phyloP scores from a whole-genome alignment of 2,329 filamentous ascomycete genomes.

The Penicillium sp. region DNA sequence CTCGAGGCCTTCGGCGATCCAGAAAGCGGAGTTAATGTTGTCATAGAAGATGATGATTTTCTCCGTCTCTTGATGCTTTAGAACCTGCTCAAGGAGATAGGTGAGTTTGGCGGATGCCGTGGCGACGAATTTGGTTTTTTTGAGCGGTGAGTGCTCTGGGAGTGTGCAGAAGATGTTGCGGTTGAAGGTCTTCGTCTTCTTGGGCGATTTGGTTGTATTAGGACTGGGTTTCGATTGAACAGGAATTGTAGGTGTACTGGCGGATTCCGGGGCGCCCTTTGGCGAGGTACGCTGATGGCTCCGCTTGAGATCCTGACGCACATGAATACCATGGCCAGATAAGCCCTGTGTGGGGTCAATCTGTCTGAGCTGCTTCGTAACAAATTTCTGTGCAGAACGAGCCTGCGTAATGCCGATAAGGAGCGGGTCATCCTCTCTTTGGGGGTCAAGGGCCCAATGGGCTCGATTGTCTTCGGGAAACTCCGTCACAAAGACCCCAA shows the following conservation, averaged over 20 bases:
- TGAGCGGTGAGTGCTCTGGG: conserved; percentile 52
- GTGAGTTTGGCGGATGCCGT: conserved; percentile 85
- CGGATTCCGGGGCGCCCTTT: conserved; percentile 20
- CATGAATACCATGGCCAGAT: conserved; percentile 42
- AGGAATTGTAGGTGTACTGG: conserved; percentile 13
- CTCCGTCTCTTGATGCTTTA: conserved; percentile 66
- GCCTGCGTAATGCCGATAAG: conserved; percentile 60
- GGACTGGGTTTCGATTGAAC: conserved; percentile 21
- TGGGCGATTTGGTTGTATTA: conserved; percentile 29
- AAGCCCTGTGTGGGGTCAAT: conserved; percentile 42
- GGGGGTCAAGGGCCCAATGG: conserved; percentile 66
- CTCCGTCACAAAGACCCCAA: conserved; percentile 69
- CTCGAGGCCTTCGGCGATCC: conserved; percentile 79
- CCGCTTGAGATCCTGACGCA: conserved; percentile 29
- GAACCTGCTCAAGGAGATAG: conserved; percentile 74
- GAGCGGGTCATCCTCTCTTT: conserved; percentile 44
- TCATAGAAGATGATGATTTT: conserved; percentile 95
- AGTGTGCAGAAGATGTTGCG: conserved; percentile 30
- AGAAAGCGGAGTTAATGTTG: conserved; percentile 80
- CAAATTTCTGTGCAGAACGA: conserved; percentile 55
- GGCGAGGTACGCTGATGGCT: conserved; percentile 14
- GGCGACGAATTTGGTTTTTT: conserved; percentile 65
- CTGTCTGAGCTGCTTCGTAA: conserved; percentile 41
- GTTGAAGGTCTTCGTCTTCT: conserved; percentile 34
- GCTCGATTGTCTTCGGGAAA: conserved; percentile 63